These are phyloP conservation scores for Lachnellula hyalina DNA, from an alignment of 2,329 filamentous ascomycete genomes.

Conservation along the genomic window DNA sequence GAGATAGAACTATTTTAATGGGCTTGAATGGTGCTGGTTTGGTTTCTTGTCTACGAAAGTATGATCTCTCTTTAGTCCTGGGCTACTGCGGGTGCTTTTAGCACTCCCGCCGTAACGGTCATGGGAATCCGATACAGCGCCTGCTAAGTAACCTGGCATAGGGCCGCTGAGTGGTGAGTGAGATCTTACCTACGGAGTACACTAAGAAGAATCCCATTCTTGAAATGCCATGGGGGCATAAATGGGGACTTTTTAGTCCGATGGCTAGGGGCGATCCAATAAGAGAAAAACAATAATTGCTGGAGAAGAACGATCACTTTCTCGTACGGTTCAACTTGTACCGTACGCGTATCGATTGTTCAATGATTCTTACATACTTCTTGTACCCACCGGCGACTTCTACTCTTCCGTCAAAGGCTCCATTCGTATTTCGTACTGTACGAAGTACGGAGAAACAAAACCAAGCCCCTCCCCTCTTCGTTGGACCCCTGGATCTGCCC, in stretches of 20 bases:
- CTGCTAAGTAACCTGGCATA: constrained; percentile 2
- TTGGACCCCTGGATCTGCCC: neutral
- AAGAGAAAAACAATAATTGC: neutral
- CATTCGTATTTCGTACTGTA: neutral
- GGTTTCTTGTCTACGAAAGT: neutral
- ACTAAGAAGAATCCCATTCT: constrained; percentile 12
- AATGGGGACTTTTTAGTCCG: constrained; percentile 1
- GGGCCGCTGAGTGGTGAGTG: constrained; percentile 8
- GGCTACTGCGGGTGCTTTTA: constrained; percentile 15
- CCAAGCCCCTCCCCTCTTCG: neutral
- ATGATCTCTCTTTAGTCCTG: constrained; percentile 2
- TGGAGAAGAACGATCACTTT: neutral
- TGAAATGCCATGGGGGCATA: constrained; percentile 8
- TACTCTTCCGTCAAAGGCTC: neutral
- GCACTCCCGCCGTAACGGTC: constrained; percentile 21
- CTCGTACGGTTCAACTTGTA: neutral
- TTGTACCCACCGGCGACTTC: neutral
- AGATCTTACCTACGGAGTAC: neutral
- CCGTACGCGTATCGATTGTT: no score
- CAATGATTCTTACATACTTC: no score
- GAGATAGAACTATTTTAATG: neutral
- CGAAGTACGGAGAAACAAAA: neutral
- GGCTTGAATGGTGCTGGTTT: neutral
- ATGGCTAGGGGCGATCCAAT: constrained; percentile 4
- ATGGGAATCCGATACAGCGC: constrained; percentile 8